Evolutionary conservation across 2,329 filamentous ascomycete species (phyloP), one percentile per base, ranked within the genome.

Genomic region (Zasmidium cellare): DNA sequence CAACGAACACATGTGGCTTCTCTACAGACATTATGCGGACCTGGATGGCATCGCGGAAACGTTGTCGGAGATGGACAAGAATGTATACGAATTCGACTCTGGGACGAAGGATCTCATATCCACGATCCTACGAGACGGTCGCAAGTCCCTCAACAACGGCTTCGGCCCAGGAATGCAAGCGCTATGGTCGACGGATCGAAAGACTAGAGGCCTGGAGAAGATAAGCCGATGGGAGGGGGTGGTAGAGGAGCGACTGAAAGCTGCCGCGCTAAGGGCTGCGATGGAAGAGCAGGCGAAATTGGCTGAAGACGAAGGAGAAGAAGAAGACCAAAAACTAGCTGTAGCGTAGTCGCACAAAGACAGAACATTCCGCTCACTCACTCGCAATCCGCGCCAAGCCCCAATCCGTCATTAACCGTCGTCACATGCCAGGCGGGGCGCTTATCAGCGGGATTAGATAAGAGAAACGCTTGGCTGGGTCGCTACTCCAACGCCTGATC

Each of bases 41-140:
- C 77, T 84, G 1, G 62, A 68, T 2, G 78, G 78, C 1, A 82
- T 88, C 22, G 73, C 85, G 51, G 75, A 79, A 3, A 70, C 88
- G 1, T 74, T 90, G 3, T 77, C 81, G 45, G 87, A 90, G 74
- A 90, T 91, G 87, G 80, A 82, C 44, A 76, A 81, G 31, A 80
- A 82, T 1, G 87, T 87, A 0, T 75, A 90, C 3, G 80, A 81
- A 49, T 84, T 83, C 58, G 81, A 88, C 63, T 61, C 66, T 11
- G 72, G 72, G 20, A 85, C 83, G 0, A 68, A 78, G 12, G 58
- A 64, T 1, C 48, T 80, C 3, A 61, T 81, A 0, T 67, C 74
- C 14, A 53, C 56, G 1, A 74, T 80, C 5, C 59, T 74, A 9
- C 55, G 58, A 9, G 67, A 75, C 49, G 63, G 63, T 28, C 46